Evolutionary conservation across 2,329 filamentous ascomycete species (phyloP).

Genomic region (Aspergillus aculeatinus): DNA sequence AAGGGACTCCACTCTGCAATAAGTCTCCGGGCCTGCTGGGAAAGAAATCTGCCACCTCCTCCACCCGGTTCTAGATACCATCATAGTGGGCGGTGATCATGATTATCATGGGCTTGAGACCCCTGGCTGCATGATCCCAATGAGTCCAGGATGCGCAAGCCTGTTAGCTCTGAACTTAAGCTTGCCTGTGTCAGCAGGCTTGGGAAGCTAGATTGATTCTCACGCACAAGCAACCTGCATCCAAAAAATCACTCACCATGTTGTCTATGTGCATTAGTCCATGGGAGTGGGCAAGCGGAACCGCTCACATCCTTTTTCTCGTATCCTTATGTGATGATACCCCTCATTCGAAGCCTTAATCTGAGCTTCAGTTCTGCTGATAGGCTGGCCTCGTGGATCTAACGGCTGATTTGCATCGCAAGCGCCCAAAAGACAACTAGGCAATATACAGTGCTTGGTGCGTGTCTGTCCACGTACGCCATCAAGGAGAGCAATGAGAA

Average conservation of each 20-base stretch:
- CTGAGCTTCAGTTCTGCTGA: background rate
- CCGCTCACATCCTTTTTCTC: background rate
- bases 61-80: background rate
- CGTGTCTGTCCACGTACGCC: background rate
- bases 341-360: background rate
- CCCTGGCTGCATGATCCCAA: background rate
- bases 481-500: background rate
- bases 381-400: slow-evolving; percentile 1
- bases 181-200: background rate
- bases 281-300: background rate
- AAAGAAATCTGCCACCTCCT: background rate
- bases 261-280: background rate
- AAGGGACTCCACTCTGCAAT: no score
- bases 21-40: background rate
- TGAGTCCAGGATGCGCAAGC: background rate
- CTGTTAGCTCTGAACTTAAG: background rate
- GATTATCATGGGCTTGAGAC: background rate
- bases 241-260: background rate
- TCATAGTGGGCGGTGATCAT: background rate
- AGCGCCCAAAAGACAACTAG: background rate
- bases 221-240: background rate
- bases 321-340: background rate
- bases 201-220: background rate
- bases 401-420: slow-evolving; percentile 5
- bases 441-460: background rate